phyloP scores from a whole-genome alignment of 2,329 filamentous ascomycete genomes.

The Penicillium sclerotiorum region DNA sequence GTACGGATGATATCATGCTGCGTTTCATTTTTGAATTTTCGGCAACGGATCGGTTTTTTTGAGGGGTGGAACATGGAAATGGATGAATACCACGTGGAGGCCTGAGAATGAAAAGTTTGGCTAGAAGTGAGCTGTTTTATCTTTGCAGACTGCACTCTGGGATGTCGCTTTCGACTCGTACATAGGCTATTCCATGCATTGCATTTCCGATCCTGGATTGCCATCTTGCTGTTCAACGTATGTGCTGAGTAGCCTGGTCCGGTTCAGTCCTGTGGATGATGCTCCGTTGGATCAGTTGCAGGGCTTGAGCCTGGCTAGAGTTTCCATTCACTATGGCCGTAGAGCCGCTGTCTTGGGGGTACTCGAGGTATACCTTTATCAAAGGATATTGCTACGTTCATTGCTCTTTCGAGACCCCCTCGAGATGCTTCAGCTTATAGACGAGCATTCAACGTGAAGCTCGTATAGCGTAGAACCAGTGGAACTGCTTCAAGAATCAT shows the following conservation, averaged over 20 bases:
- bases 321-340: too few species aligned
- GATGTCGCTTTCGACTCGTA: conserved; percentile 26
- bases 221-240: conserved; percentile 3
- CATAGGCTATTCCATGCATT: conserved; percentile 32
- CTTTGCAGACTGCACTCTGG: conserved; percentile 16
- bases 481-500: too few species aligned
- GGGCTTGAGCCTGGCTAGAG: too few species aligned
- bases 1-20: conserved; percentile 35
- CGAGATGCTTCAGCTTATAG: too few species aligned
- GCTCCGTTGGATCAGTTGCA: too few species aligned
- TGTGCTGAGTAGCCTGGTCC: background rate
- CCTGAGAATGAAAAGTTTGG: conserved; percentile 27
- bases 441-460: too few species aligned
- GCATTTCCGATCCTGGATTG: conserved; percentile 29
- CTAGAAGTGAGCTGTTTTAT: conserved; percentile 17
- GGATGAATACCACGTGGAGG: conserved; percentile 24
- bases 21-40: conserved; percentile 29
- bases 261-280: too few species aligned
- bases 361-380: too few species aligned
- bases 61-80: conserved; percentile 22
- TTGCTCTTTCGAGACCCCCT: too few species aligned
- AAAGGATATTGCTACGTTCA: too few species aligned
- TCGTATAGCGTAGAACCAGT: too few species aligned
- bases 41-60: conserved; percentile 28
- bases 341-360: too few species aligned